Conservation (phyloP, 2,329 filamentous ascomycete genomes). For the Metarhizium humberi region DNA sequence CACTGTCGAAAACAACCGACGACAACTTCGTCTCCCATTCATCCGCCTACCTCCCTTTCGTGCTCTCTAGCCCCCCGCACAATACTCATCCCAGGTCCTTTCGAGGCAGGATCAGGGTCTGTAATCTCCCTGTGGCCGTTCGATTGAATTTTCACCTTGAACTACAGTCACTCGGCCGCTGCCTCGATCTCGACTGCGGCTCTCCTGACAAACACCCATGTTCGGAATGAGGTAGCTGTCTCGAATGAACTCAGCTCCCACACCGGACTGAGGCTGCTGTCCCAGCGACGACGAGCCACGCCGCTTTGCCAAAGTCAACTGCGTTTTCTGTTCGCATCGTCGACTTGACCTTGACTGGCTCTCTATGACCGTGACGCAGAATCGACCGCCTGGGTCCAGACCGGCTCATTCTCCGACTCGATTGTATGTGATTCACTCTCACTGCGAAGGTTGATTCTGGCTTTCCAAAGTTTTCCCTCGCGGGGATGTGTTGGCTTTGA, state of each 20-base stretch:
- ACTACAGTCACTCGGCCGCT: not conserved
- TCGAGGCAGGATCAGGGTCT: not conserved
- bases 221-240: slow-evolving; percentile 50
- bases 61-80: not conserved
- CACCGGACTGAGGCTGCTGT: slow-evolving; percentile 44
- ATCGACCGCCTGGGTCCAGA: slow-evolving; percentile 49
- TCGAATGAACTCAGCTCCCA: slow-evolving; percentile 49
- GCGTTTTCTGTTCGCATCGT: slow-evolving; percentile 10
- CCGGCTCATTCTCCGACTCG: slow-evolving; percentile 47
- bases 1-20: slow-evolving; percentile 4
- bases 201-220: not conserved
- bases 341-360: slow-evolving; percentile 7
- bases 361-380: slow-evolving; percentile 36
- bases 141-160: not conserved
- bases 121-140: not conserved
- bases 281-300: slow-evolving; percentile 12
- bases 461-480: not conserved
- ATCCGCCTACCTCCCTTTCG: not conserved
- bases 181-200: slow-evolving; percentile 4
- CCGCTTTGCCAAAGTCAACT: slow-evolving; percentile 16
- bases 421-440: slow-evolving; percentile 32
- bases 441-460: not conserved
- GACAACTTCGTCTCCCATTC: slow-evolving; percentile 4
- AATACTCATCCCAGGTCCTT: not conserved
- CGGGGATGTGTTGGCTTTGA: not conserved